Percentiles rank a stretch among this genome's conserved stretches.
These are phyloP conservation scores for Camellia japonica DNA, from an alignment of 148 eudicot species.

Conservation along the genomic window DNA sequence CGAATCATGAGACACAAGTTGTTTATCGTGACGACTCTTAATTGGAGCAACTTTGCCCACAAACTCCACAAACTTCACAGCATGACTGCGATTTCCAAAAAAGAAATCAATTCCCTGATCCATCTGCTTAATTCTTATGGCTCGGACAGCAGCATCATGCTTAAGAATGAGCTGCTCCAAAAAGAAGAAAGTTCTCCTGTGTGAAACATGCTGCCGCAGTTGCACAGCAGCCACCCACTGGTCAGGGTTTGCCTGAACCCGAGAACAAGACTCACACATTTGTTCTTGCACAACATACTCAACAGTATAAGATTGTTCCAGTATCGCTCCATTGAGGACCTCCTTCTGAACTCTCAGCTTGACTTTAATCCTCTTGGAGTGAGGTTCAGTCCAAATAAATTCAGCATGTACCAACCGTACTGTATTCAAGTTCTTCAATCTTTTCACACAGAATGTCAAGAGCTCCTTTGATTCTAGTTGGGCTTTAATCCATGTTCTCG, in stretches of 20 bases:
- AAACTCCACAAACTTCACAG: constrained; percentile 63
- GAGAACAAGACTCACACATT: constrained; percentile 66
- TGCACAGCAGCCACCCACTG: constrained; percentile 82
- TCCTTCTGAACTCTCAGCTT: constrained; percentile 50
- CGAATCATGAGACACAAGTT: constrained; percentile 58
- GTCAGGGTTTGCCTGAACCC: constrained; percentile 68
- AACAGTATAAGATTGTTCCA: constrained; percentile 60
- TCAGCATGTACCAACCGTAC: constrained; percentile 46
- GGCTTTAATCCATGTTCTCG: constrained; percentile 61
- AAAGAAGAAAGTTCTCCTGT: constrained; percentile 67
- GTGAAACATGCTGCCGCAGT: constrained; percentile 72
- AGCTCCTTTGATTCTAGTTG: constrained; percentile 66
- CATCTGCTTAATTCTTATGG: constrained; percentile 52
- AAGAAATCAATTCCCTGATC: constrained; percentile 69
- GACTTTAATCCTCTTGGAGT: constrained; percentile 52
- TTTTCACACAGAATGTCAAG: constrained; percentile 62
- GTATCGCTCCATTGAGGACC: constrained; percentile 56
- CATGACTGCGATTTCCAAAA: constrained; percentile 69
- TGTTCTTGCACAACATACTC: constrained; percentile 67
- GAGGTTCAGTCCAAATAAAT: constrained; percentile 47
- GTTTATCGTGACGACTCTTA: constrained; percentile 43
- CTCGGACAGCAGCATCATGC: constrained; percentile 47
- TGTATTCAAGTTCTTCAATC: constrained; percentile 44
- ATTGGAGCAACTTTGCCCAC: constrained; percentile 63
- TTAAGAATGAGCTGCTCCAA: constrained; percentile 54